Evolutionary conservation across 176 grass and related monocot genomes (phyloP).

Genomic region (Pharus latifolius): DNA sequence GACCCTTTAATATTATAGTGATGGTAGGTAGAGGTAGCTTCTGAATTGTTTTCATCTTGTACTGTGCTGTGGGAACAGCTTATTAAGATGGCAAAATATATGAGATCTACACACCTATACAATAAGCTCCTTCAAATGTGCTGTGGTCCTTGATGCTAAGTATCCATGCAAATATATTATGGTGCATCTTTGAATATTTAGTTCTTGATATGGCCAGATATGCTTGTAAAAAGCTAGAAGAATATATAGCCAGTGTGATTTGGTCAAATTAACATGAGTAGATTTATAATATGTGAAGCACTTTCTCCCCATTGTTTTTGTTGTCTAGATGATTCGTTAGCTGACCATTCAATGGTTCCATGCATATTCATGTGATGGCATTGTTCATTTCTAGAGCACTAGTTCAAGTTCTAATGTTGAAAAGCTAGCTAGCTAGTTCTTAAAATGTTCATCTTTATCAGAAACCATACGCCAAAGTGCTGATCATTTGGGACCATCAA

Average conservation of each 20-base stretch:
- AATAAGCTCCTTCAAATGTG: conserved; percentile 4
- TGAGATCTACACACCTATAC: conserved; percentile 23
- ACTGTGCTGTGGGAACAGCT: conserved; percentile 24
- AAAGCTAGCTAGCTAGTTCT: conserved; percentile 4
- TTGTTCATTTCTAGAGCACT: conserved; percentile 31
- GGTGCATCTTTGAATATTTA: conserved; percentile 11
- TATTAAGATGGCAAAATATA: neutral
- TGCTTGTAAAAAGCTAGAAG: neutral
- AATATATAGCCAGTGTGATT: no score
- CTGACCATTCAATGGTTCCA: conserved; percentile 14
- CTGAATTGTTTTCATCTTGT: conserved; percentile 18
- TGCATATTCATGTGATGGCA: conserved; percentile 43
- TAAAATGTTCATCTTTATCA: conserved; percentile 21
- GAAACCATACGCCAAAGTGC: conserved; percentile 19
- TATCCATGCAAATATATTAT: conserved; percentile 10
- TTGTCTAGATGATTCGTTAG: conserved; percentile 18
- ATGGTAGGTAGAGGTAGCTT: no score
- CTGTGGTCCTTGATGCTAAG: conserved; percentile 20
- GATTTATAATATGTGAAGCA: no score
- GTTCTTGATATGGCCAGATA: conserved; percentile 14
- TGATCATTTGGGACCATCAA: conserved; percentile 35
- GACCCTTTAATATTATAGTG: no score
- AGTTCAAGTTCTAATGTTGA: conserved; percentile 22
- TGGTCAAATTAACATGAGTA: no score
- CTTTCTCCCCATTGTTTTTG: neutral